Evolutionary conservation across 495 filamentous ascomycete species (phyloP).

Genomic region (Penicillium flavigenum): DNA sequence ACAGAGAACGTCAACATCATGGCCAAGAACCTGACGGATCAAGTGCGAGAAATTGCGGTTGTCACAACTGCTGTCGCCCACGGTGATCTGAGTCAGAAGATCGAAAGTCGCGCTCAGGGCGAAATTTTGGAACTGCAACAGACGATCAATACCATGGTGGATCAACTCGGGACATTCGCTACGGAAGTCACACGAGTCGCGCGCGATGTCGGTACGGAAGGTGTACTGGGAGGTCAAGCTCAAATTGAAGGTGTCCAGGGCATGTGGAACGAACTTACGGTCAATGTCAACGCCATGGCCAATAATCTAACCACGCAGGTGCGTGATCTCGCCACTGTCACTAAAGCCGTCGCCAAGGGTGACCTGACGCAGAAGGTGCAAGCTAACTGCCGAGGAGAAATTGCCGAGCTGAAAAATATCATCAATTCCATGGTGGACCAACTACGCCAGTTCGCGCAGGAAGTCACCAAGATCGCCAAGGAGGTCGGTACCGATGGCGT

Average conservation of each 20-base stretch:
- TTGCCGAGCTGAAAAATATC: conserved; percentile 90
- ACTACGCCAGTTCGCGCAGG: conserved; percentile 91
- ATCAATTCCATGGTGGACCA: conserved; percentile 99
- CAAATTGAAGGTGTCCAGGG: conserved; percentile 84
- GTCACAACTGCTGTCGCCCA: conserved; percentile 96
- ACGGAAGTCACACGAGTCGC: conserved; percentile 97
- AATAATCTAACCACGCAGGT: conserved; percentile 97
- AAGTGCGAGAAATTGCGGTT: conserved; percentile 94
- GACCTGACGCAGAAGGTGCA: conserved; percentile 96
- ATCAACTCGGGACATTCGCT: conserved; percentile 93
- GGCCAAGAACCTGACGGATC: conserved; percentile 83
- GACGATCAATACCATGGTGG: conserved; percentile 99
- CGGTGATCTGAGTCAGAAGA: conserved; percentile 94
- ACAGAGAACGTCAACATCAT: conserved; percentile 99
- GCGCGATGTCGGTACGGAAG: conserved; percentile 94
- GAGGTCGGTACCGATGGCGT: conserved; percentile 97
- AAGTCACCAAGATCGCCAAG: conserved; percentile 96
- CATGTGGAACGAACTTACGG: conserved; percentile 95
- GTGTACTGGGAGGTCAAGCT: conserved; percentile 95
- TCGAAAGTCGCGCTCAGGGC: conserved; percentile 87
- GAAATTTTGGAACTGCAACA: conserved; percentile 96
- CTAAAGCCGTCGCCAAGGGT: conserved; percentile 92
- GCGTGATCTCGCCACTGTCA: conserved; percentile 95
- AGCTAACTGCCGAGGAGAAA: conserved; percentile 95
- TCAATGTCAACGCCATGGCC: conserved; percentile 98